Conservation (phyloP, 441 rosid species). For the Gossypium lobatum region DNA sequence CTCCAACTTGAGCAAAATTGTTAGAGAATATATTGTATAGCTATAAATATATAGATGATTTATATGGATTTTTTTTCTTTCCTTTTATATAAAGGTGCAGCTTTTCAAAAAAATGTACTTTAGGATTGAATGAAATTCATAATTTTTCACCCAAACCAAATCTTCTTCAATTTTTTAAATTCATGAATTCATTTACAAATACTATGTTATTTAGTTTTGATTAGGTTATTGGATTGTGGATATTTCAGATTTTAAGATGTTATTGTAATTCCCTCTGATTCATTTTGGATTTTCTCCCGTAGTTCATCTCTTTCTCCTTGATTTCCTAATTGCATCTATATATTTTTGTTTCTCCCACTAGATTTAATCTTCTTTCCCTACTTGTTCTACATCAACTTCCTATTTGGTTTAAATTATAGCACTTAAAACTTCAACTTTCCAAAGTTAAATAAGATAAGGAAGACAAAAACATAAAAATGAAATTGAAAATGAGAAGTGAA, state of each 20-base stretch:
- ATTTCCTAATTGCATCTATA: background rate
- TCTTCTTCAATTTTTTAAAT: background rate
- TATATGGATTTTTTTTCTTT: background rate
- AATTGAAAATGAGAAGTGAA: background rate
- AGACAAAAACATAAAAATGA: background rate
- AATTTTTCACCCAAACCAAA: background rate
- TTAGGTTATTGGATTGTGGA: background rate
- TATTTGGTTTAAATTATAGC: background rate
- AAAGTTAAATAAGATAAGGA: slow-evolving; percentile 5
- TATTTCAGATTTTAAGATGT: background rate
- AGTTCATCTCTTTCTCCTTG: background rate
- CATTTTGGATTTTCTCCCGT: background rate
- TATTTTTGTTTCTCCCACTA: background rate
- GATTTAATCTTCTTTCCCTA: background rate
- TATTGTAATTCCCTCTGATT: background rate
- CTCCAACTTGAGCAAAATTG: background rate
- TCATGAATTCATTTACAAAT: background rate
- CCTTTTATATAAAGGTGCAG: background rate
- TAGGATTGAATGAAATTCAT: background rate
- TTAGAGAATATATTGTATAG: background rate
- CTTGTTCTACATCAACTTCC: background rate
- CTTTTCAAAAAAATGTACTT: background rate
- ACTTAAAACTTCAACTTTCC: background rate
- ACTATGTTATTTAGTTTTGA: background rate
- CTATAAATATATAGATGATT: background rate